These are phyloP conservation scores for Didymella glomerata DNA, from an alignment of 2,329 filamentous ascomycete genomes.

Conservation along the genomic window DNA sequence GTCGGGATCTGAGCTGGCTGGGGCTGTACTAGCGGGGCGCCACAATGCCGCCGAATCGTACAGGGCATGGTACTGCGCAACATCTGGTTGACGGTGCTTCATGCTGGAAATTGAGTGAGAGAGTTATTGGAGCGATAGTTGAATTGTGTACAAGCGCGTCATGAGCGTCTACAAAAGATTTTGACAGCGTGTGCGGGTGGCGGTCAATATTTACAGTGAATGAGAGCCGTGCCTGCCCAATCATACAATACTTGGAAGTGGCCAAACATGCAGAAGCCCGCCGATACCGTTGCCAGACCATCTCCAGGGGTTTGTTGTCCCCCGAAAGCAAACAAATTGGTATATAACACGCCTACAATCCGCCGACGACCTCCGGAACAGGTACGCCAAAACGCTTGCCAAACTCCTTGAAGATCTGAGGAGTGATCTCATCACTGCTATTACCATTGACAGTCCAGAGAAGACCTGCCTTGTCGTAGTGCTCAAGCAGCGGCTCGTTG, in stretches of 20 bases:
- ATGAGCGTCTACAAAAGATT: conserved; percentile 4
- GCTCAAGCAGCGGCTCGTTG: conserved; percentile 82
- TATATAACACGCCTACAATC: conserved; percentile 20
- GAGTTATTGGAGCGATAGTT: background rate
- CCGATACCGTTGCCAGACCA: conserved; percentile 6
- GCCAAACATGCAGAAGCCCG: conserved; percentile 8
- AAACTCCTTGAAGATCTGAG: conserved; percentile 86
- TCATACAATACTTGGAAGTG: conserved; percentile 11
- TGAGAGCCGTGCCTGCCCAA: conserved; percentile 14
- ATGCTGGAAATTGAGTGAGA: background rate
- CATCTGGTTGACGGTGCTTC: background rate
- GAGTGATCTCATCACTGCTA: conserved; percentile 93
- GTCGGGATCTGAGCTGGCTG: conserved; percentile 3
- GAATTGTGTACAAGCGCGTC: conserved; percentile 2
- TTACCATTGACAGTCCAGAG: conserved; percentile 87
- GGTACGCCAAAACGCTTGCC: conserved; percentile 71
- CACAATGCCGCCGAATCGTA: conserved; percentile 1
- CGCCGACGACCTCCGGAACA: conserved; percentile 16
- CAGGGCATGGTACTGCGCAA: background rate
- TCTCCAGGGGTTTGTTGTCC: background rate
- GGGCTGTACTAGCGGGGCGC: conserved; percentile 5
- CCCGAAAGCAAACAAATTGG: conserved; percentile 8
- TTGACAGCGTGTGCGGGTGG: conserved; percentile 5
- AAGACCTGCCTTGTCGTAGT: conserved; percentile 85
- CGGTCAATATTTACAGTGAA: conserved; percentile 20